Percentiles rank a stretch among this genome's conserved stretches.
These are phyloP conservation scores for Lichina pygmaea DNA, from an alignment of 495 filamentous ascomycete genomes.

Conservation along the genomic window DNA sequence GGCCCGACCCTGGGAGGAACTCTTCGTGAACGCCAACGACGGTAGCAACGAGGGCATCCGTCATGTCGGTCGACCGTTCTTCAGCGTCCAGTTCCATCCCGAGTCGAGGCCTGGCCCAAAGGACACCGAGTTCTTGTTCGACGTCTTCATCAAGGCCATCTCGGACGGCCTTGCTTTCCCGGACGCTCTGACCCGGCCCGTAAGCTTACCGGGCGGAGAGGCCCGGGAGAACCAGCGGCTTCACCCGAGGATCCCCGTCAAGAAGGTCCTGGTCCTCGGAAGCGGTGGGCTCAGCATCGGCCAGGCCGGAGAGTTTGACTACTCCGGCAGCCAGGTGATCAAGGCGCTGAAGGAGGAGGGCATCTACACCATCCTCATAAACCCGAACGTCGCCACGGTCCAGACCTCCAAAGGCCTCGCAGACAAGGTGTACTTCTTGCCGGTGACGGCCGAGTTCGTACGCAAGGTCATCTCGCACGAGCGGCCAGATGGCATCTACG, in stretches of 20 bases:
- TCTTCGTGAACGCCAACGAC: slow-evolving; percentile 96
- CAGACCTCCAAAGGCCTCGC: slow-evolving; percentile 89
- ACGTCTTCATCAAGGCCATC: slow-evolving; percentile 80
- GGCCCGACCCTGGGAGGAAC: slow-evolving; percentile 57
- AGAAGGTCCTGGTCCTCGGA: slow-evolving; percentile 84
- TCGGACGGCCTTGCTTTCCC: slow-evolving; percentile 31
- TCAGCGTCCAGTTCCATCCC: slow-evolving; percentile 97
- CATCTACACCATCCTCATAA: slow-evolving; percentile 85
- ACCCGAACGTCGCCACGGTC: slow-evolving; percentile 96
- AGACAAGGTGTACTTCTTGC: slow-evolving; percentile 96
- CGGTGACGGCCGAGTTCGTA: slow-evolving; percentile 87
- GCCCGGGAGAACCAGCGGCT: slow-evolving; percentile 46
- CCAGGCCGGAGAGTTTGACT: slow-evolving; percentile 93
- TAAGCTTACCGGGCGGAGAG: slow-evolving; percentile 65
- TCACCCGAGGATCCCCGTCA: slow-evolving; percentile 54
- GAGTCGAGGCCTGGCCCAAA: slow-evolving; percentile 86
- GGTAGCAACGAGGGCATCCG: slow-evolving; percentile 93
- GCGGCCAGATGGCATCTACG: slow-evolving; percentile 85
- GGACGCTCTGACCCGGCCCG: slow-evolving; percentile 35
- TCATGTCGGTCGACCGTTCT: slow-evolving; percentile 62
- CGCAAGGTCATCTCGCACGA: slow-evolving; percentile 91
- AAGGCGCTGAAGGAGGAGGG: slow-evolving; percentile 97
- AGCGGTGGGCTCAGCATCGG: slow-evolving; percentile 88
- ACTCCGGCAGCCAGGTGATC: slow-evolving; percentile 78
- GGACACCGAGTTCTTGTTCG: slow-evolving; percentile 92